Conservation (phyloP, 148 eudicot genomes). For the Dysphania ambrosioides region DNA sequence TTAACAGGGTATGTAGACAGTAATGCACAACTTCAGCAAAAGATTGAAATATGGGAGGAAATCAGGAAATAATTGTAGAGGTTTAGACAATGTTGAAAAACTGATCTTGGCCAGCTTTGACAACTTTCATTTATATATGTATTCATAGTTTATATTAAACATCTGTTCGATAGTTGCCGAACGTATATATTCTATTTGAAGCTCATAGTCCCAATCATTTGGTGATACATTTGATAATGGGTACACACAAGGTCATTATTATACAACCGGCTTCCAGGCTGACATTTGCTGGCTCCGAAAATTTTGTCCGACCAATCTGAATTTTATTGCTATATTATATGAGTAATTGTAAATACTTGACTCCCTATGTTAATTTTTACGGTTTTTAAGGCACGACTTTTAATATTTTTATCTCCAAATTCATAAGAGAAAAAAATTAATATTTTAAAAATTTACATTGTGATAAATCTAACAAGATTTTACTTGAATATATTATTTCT, state of each 20-base stretch:
- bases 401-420: no score
- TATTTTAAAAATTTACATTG: no score
- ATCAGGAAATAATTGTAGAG: not conserved
- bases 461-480: no score
- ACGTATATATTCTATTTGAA: not conserved
- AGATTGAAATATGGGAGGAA: constrained; percentile 1
- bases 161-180: not conserved
- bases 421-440: no score
- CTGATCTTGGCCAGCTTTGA: constrained; percentile 21
- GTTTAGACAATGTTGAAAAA: not conserved
- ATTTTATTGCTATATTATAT: no score
- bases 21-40: constrained; percentile 8
- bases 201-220: not conserved
- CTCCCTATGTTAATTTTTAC: no score
- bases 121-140: not conserved
- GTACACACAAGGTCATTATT: not conserved
- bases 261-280: not conserved
- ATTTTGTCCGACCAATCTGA: no score
- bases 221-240: not conserved
- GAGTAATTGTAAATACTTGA: no score
- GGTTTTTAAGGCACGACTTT: no score
- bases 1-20: no score
- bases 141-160: not conserved
- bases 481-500: no score
- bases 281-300: not conserved